Base-by-base conservation (phyloP, 169 alveolate species). In the Plasmodium adleri region DNA sequence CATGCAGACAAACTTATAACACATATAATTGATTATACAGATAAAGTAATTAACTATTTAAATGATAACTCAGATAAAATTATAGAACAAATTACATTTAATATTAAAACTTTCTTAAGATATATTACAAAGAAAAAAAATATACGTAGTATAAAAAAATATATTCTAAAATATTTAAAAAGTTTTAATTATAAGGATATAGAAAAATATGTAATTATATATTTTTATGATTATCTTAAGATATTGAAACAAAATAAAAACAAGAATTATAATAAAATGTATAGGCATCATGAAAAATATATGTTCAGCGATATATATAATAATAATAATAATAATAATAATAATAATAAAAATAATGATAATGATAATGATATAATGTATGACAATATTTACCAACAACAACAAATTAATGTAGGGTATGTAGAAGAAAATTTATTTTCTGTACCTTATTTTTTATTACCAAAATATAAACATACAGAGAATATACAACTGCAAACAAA, bases 361-460 rank as follows among this genome's bases (percentile, higher is more conserved):
- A 39, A 45, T n/a, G 24, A 32, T 32, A 8, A 32, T 32, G 45
- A 32, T 32, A 32, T 32, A 4, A 3, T 32, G 6, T 32, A 32
- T 32, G 45, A 32, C 6, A 32, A 32, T 7, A 32, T 5, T 2
- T 32, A 0, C 6, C 45, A 32, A 32, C 45, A 32, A 32, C 8
- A 32, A 32, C 45, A 32, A 32, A 32, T 5, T 32, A 32, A 32
- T 32, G 45, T 71, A 59, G 92, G 78, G 10, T 85, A 71, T 70
- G 74, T 85, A 28, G 92, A 85, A 24, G 92, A 85, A 72, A 70
- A 85, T 63, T 72, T 85, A 59, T 85, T 83, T 58, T 68, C 45
- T 72, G 70, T 67, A 32, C 91, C 91, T 5, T 20, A 58, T 6
- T 83, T 45, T 68, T 54, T 83, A 10, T 60, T 60, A 17, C 47